Percentiles rank a stretch among this genome's conserved stretches.
Evolutionary conservation across 495 filamentous ascomycete species (phyloP).

Genomic region (Paragyromitra xinjiangensis): DNA sequence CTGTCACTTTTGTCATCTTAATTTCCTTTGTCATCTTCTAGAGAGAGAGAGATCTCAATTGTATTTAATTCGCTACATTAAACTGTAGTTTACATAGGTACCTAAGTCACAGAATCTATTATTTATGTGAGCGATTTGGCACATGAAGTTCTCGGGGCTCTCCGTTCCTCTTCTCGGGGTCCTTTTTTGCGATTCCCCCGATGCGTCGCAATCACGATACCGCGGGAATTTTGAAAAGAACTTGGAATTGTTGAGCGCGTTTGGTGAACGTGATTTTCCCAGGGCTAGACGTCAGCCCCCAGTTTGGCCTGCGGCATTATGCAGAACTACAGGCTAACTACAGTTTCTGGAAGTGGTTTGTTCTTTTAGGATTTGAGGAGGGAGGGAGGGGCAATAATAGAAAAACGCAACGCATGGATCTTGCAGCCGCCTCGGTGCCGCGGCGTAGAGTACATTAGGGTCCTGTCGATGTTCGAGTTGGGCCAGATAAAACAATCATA

Average conservation of each 20-base stretch:
- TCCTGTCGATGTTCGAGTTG: constrained; percentile 10
- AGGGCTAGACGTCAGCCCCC: constrained; percentile 4
- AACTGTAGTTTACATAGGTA: constrained; percentile 30
- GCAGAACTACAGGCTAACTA: constrained; percentile 9
- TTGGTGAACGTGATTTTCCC: constrained; percentile 23
- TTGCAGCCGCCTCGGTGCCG: constrained; percentile 21
- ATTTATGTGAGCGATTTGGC: constrained; percentile 20
- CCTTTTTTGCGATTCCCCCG: constrained; percentile 8
- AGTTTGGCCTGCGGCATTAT: constrained; percentile 16
- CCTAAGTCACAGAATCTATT: constrained; percentile 4
- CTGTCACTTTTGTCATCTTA: constrained; percentile 17
- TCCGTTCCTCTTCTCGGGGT: constrained; percentile 9
- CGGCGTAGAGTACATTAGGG: constrained; percentile 6
- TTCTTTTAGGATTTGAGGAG: not conserved
- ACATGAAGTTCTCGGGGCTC: constrained; percentile 7
- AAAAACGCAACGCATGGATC: not conserved
- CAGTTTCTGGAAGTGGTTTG: constrained; percentile 33
- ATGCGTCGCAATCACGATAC: constrained; percentile 15
- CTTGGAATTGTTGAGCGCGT: not conserved
- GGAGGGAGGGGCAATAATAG: constrained; percentile 6
- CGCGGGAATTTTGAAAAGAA: constrained; percentile 19
- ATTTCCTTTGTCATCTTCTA: constrained; percentile 30
- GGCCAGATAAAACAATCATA: constrained; percentile 3
- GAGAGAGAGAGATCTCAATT: constrained; percentile 15
- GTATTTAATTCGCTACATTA: constrained; percentile 38